Percentiles rank a stretch among this genome's conserved stretches.
phyloP scores from a whole-genome alignment of 495 filamentous ascomycete species.

The Monascus purpureus region DNA sequence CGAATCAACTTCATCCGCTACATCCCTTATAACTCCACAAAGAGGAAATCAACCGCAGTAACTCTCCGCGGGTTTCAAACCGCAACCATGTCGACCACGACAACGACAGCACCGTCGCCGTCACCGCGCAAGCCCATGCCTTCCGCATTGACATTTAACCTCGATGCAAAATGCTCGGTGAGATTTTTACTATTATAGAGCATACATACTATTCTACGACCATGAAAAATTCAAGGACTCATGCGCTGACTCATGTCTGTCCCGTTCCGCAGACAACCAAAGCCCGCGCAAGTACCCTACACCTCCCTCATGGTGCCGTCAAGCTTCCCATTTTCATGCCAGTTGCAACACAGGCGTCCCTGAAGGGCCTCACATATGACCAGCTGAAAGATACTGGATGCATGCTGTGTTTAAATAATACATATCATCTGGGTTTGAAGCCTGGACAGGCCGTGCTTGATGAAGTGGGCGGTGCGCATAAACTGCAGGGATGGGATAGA shows the following conservation, averaged over 20 bases:
- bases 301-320: constrained; percentile 83
- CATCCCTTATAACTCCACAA: not conserved
- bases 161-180: constrained; percentile 74
- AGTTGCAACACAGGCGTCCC: constrained; percentile 90
- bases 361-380: constrained; percentile 88
- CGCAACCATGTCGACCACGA: constrained; percentile 26
- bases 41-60: not conserved
- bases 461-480: constrained; percentile 80
- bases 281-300: constrained; percentile 80
- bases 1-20: not conserved
- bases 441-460: constrained; percentile 83
- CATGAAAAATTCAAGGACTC: not conserved
- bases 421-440: constrained; percentile 90
- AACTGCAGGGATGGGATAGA: constrained; percentile 84
- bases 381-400: constrained; percentile 83
- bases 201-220: constrained; percentile 4
- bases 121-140: constrained; percentile 36
- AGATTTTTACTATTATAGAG: too few relatives aligned
- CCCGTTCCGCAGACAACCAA: constrained; percentile 90
- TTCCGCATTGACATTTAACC: constrained; percentile 69
- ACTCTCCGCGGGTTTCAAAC: constrained; percentile 5
- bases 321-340: constrained; percentile 94
- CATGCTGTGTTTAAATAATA: constrained; percentile 88
- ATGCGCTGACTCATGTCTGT: too few relatives aligned
- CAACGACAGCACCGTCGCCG: constrained; percentile 4